phyloP scores from a whole-genome alignment of 164 flowering plant genomes.

The Vitis labrusca region DNA sequence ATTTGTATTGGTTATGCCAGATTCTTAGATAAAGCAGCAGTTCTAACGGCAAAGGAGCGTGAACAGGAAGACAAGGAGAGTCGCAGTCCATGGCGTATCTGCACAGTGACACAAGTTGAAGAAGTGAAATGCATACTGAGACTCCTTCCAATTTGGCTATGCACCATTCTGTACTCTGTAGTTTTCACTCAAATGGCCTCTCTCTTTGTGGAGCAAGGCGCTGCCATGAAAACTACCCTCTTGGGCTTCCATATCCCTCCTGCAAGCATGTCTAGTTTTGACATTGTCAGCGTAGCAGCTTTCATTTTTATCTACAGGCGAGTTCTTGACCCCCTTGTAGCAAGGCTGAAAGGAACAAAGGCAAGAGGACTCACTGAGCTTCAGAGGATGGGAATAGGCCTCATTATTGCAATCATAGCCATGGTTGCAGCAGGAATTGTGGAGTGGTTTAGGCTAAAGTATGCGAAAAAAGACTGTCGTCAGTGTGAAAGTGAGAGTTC shows the following conservation, averaged over 20 bases:
- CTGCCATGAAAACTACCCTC: conserved; percentile 52
- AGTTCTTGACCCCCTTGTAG: conserved; percentile 44
- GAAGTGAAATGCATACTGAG: conserved; percentile 74
- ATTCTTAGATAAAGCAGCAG: conserved; percentile 69
- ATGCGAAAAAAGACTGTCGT: conserved; percentile 22
- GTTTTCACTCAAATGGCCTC: conserved; percentile 82
- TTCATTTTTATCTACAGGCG: conserved; percentile 56
- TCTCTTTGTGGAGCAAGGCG: conserved; percentile 78
- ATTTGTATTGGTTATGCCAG: conserved; percentile 21
- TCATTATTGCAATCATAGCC: conserved; percentile 51
- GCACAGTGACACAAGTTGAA: conserved; percentile 75
- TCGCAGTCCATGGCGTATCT: conserved; percentile 47
- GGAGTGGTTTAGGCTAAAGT: conserved; percentile 45
- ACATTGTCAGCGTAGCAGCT: conserved; percentile 56
- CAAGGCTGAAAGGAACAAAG: conserved; percentile 14
- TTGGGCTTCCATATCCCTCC: conserved; percentile 56
- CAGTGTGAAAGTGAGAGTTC: conserved; percentile 34
- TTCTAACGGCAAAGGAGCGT: conserved; percentile 28
- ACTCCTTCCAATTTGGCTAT: conserved; percentile 74
- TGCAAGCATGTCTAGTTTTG: conserved; percentile 77
- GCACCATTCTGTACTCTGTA: conserved; percentile 68
- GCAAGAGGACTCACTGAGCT: conserved; percentile 53
- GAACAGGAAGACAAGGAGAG: neutral
- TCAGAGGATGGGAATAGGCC: conserved; percentile 74
- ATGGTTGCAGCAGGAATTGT: conserved; percentile 61